Conservation (phyloP, 179 eudicot genomes). For the Nepenthes alata region DNA sequence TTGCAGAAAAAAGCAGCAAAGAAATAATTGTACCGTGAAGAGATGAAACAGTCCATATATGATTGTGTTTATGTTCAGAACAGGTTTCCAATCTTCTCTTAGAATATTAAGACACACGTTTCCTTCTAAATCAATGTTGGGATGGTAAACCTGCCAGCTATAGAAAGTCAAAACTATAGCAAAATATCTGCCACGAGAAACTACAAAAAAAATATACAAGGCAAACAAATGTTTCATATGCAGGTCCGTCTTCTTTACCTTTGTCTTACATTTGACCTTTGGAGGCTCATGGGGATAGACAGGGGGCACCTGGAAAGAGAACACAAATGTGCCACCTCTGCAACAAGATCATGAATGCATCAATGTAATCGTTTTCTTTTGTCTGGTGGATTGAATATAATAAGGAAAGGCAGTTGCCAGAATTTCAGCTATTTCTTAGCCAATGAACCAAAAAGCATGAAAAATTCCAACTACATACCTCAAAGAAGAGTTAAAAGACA, state of each 20-base stretch:
- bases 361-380: neutral
- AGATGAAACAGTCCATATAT: constrained; percentile 89
- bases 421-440: neutral
- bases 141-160: constrained; percentile 75
- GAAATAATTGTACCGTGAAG: constrained; percentile 52
- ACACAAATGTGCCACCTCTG: constrained; percentile 64
- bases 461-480: neutral
- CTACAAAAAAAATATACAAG: neutral
- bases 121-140: constrained; percentile 95
- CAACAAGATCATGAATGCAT: constrained; percentile 3
- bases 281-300: constrained; percentile 85
- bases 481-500: neutral
- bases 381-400: neutral
- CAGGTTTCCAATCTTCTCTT: constrained; percentile 99
- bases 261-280: constrained; percentile 83
- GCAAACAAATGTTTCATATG: neutral
- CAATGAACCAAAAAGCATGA: neutral
- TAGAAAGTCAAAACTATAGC: constrained; percentile 1
- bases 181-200: neutral
- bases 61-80: constrained; percentile 78
- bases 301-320: constrained; percentile 53
- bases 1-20: neutral
- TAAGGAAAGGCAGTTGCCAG: neutral
- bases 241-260: constrained; percentile 29
- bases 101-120: constrained; percentile 95